Conservation (phyloP, 176 grass and related monocot species). For the Echinochloa phyllopogon region DNA sequence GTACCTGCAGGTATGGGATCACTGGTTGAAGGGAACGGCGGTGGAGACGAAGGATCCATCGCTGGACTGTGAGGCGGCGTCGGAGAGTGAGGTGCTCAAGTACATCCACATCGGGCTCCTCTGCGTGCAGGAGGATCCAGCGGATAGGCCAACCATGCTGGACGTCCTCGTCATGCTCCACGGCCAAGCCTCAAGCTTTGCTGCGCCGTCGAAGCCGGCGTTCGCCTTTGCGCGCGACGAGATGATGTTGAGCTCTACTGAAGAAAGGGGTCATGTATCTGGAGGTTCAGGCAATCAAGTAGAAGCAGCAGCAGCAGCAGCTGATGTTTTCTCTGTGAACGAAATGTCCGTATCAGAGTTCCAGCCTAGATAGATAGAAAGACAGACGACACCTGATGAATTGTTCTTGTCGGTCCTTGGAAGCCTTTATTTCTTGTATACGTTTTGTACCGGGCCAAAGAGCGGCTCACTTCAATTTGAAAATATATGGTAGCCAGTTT, state of each 20-base stretch:
- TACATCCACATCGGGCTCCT: slow-evolving; percentile 42
- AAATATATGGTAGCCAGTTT: too few species aligned
- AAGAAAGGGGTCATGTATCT: not conserved
- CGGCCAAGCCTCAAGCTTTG: not conserved
- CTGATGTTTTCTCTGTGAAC: not conserved
- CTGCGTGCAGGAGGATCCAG: slow-evolving; percentile 36
- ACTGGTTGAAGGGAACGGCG: slow-evolving; percentile 14
- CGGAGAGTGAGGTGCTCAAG: slow-evolving; percentile 35
- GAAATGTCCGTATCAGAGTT: slow-evolving; percentile 21
- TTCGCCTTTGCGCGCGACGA: slow-evolving; percentile 11
- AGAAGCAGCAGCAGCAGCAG: accelerated
- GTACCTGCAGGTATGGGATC: slow-evolving; percentile 37
- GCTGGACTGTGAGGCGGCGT: not conserved
- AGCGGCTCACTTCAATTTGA: too few species aligned
- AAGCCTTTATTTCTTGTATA: too few species aligned
- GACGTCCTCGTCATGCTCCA: slow-evolving; percentile 40
- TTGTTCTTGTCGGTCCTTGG: too few species aligned
- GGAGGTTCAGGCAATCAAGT: not conserved
- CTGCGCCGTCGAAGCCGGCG: slow-evolving; percentile 21
- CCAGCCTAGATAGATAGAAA: not conserved
- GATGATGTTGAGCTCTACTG: not conserved
- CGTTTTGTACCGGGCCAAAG: too few species aligned
- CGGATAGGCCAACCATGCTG: slow-evolving; percentile 17
- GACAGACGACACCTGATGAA: too few species aligned
- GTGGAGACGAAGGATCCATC: slow-evolving; percentile 11